Percentiles rank a stretch among this genome's conserved stretches.
phyloP scores from a whole-genome alignment of 2,329 filamentous ascomycete species.

The Colletotrichum shisoi region DNA sequence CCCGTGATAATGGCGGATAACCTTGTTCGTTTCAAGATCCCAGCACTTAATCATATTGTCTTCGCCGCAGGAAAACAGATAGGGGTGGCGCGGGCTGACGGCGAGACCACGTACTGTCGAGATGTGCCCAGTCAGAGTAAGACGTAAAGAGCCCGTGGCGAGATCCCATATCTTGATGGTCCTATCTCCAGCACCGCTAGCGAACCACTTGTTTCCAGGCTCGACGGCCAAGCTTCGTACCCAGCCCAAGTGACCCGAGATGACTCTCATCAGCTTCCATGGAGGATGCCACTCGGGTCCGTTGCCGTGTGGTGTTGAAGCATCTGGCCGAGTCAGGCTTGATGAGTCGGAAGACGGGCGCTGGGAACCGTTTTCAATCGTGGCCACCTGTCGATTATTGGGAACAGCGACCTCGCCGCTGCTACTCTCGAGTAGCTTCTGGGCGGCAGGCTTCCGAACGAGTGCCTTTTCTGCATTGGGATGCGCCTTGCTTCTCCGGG shows the following conservation, averaged over 20 bases:
- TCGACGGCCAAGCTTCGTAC: conserved; percentile 89
- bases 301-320: conserved; percentile 50
- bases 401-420: conserved; percentile 6
- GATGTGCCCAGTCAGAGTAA: conserved; percentile 94
- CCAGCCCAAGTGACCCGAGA: conserved; percentile 96
- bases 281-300: conserved; percentile 96
- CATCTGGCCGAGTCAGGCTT: conserved; percentile 46
- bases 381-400: background rate
- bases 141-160: conserved; percentile 80
- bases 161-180: conserved; percentile 99
- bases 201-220: conserved; percentile 97
- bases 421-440: conserved; percentile 51
- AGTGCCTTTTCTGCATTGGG: conserved; percentile 58
- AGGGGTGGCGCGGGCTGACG: conserved; percentile 91
- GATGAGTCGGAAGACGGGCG: conserved; percentile 41
- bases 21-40: conserved; percentile 99
- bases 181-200: conserved; percentile 90
- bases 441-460: conserved; percentile 47
- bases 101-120: conserved; percentile 91
- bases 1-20: conserved; percentile 96
- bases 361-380: background rate
- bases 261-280: conserved; percentile 98
- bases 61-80: conserved; percentile 96
- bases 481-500: conserved; percentile 45
- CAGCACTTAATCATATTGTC: conserved; percentile 99